Evolutionary conservation across 2,329 filamentous ascomycete genomes (phyloP).

Genomic region (Diaporthe sp.): DNA sequence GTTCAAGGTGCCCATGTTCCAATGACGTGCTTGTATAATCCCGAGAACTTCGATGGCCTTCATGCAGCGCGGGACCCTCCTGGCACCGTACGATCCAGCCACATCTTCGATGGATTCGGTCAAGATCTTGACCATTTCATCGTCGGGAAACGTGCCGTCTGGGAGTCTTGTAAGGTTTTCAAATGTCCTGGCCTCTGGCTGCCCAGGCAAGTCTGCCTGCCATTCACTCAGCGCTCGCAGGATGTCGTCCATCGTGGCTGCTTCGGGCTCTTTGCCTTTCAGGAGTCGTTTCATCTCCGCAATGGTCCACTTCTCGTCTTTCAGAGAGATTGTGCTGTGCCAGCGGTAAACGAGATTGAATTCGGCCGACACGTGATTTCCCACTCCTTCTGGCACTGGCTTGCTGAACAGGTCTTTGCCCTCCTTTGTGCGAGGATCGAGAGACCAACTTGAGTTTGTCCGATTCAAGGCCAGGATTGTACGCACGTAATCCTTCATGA

Average conservation of each 20-base stretch:
- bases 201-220: conserved; percentile 54
- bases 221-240: conserved; percentile 52
- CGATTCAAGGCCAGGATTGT: conserved; percentile 72
- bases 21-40: conserved; percentile 71
- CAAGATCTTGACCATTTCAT: conserved; percentile 68
- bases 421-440: conserved; percentile 73
- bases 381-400: conserved; percentile 66
- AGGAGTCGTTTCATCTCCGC: conserved; percentile 64
- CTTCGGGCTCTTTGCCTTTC: conserved; percentile 48
- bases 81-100: conserved; percentile 70
- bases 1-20: conserved; percentile 72
- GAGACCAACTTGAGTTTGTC: conserved; percentile 69
- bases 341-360: conserved; percentile 77
- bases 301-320: conserved; percentile 73
- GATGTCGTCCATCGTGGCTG: conserved; percentile 54
- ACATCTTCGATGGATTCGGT: conserved; percentile 70
- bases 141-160: conserved; percentile 67
- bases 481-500: conserved; percentile 69
- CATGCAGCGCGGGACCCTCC: conserved; percentile 69
- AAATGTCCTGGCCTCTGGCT: conserved; percentile 62
- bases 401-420: conserved; percentile 58
- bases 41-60: conserved; percentile 73
- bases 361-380: conserved; percentile 76
- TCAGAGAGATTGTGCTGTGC: conserved; percentile 71
- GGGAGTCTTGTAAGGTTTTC: conserved; percentile 59